Percentiles rank a stretch among this genome's conserved stretches.
Evolutionary conservation across 179 eudicot species (phyloP).

Genomic region (Amaranthus tricolor): DNA sequence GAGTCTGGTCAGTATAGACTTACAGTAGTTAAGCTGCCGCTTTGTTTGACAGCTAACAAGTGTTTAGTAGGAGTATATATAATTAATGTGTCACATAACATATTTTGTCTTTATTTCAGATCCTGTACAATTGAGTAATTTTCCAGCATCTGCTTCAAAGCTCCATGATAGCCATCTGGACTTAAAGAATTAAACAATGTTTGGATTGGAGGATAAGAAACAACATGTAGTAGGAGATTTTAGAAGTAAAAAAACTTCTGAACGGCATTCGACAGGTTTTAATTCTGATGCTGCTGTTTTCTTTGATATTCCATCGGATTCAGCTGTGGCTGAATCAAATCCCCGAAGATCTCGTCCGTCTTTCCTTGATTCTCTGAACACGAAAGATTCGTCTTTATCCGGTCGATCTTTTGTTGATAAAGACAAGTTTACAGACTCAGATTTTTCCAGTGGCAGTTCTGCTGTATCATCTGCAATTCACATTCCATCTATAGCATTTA

Average conservation of each 20-base stretch:
- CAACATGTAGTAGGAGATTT: constrained; percentile 29
- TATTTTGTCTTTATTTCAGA: constrained; percentile 27
- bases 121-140: constrained; percentile 24
- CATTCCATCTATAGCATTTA: constrained; percentile 22
- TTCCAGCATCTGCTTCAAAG: constrained; percentile 28
- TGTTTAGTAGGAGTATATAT: not conserved
- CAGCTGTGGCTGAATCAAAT: constrained; percentile 44
- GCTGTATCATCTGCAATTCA: constrained; percentile 37
- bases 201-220: constrained; percentile 42
- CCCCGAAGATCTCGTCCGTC: constrained; percentile 75
- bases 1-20: constrained; percentile 33
- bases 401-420: constrained; percentile 34
- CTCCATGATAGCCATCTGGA: constrained; percentile 27
- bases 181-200: constrained; percentile 20
- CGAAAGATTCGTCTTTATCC: constrained; percentile 47
- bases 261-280: constrained; percentile 35
- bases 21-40: not conserved
- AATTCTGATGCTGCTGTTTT: constrained; percentile 35
- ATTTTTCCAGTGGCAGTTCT: constrained; percentile 32
- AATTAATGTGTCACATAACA: constrained; percentile 1
- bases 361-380: constrained; percentile 78
- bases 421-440: constrained; percentile 30
- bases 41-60: not conserved
- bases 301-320: constrained; percentile 34
- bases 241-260: constrained; percentile 40